Percentiles rank a stretch among this genome's conserved stretches.
phyloP scores from a whole-genome alignment of 78 protist species.

The Salpingoeca rosetta region DNA sequence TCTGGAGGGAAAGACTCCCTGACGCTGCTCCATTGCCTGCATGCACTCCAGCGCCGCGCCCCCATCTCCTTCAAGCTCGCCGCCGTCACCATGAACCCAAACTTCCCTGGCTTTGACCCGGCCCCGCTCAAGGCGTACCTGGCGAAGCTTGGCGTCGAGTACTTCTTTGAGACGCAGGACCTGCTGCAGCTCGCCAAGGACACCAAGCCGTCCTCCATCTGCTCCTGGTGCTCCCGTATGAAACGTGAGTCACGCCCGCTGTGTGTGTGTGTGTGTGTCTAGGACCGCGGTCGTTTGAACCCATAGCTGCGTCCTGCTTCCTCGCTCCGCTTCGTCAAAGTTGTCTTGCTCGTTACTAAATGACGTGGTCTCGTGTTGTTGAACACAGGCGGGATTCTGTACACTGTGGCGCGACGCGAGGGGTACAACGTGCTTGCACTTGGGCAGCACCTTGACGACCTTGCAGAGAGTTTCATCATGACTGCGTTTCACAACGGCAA shows the following conservation, averaged over 20 bases:
- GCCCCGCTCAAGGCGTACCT: slow-evolving; percentile 49
- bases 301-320: no score
- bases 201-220: slow-evolving; percentile 16
- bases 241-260: slow-evolving; percentile 28
- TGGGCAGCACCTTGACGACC: slow-evolving; percentile 63
- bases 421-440: slow-evolving; percentile 77
- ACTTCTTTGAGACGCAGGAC: slow-evolving; percentile 30
- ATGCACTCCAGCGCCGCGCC: slow-evolving; percentile 4
- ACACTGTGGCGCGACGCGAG: slow-evolving; percentile 46
- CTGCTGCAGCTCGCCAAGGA: slow-evolving; percentile 24
- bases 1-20: slow-evolving; percentile 77
- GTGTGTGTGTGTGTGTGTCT: no score
- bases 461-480: slow-evolving; percentile 42
- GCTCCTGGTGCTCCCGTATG: slow-evolving; percentile 50
- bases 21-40: slow-evolving; percentile 47
- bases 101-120: slow-evolving; percentile 70
- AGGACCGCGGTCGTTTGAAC: no score
- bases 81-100: slow-evolving; percentile 72
- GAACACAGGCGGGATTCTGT: slow-evolving; percentile 66
- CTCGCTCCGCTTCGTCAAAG: no score
- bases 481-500: slow-evolving; percentile 59
- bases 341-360: no score
- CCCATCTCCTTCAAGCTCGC: slow-evolving; percentile 44
- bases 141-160: slow-evolving; percentile 35
- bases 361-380: no score